Evolutionary conservation across 2,329 filamentous ascomycete genomes (phyloP).

Genomic region (Colletotrichum sp.): DNA sequence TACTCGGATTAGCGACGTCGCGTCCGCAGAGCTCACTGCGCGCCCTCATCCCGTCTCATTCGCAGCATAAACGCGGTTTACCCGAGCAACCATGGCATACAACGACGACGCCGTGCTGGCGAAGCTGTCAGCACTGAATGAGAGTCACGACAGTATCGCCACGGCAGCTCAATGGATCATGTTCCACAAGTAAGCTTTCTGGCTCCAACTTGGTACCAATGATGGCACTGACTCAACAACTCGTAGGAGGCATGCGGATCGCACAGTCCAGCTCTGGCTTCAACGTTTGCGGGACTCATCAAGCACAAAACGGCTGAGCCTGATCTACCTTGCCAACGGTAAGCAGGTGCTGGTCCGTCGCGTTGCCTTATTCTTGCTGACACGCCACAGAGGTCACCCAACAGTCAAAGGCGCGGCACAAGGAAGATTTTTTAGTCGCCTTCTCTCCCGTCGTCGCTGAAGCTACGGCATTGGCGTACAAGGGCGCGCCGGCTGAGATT

Average conservation of each 20-base stretch:
- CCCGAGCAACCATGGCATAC: slow-evolving; percentile 76
- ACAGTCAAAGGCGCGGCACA: slow-evolving; percentile 90
- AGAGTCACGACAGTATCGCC: slow-evolving; percentile 96
- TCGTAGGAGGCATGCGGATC: slow-evolving; percentile 84
- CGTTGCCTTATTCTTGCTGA: neutral
- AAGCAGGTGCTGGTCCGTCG: slow-evolving; percentile 31
- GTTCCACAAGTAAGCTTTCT: slow-evolving; percentile 71
- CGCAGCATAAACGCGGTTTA: neutral
- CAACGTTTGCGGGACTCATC: slow-evolving; percentile 87
- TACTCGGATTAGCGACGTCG: neutral
- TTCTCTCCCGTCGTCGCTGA: slow-evolving; percentile 93
- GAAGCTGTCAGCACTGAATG: slow-evolving; percentile 93
- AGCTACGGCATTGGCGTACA: slow-evolving; percentile 89
- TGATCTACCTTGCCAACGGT: slow-evolving; percentile 97
- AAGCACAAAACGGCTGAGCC: slow-evolving; percentile 83
- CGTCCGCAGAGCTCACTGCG: neutral
- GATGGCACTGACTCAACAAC: slow-evolving; percentile 5
- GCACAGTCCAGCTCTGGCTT: slow-evolving; percentile 91
- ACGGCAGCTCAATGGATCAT: slow-evolving; percentile 99
- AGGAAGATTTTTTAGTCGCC: slow-evolving; percentile 89
- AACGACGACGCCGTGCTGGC: slow-evolving; percentile 94
- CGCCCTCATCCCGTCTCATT: neutral
- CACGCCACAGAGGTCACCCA: slow-evolving; percentile 82
- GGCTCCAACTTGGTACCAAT: neutral
- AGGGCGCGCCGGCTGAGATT: slow-evolving; percentile 83